Evolutionary conservation across 805 yeast species (phyloP), one percentile per base, ranked within the genome.

Genomic region (Tetrapisispora arboricola): DNA sequence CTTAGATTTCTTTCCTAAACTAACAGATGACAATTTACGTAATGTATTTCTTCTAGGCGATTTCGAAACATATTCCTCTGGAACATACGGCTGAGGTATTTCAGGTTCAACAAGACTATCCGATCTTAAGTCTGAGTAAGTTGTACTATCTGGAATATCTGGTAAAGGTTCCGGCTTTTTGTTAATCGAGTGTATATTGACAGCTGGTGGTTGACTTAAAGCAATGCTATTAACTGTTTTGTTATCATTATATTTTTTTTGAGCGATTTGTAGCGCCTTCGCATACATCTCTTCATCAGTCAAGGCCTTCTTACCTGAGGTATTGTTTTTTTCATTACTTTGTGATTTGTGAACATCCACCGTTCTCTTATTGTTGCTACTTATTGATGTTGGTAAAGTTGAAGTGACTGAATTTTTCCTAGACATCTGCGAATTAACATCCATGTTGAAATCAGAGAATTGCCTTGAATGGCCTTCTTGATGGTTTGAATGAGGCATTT

Each of bases 181-280:
- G 28, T 34, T 33, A n/a, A 21, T 34, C 3, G 39, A 28, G 9
- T 29, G 22, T 15, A 9, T 20, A 8, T 8, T 12, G 5, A 5
- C 31, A n/a, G 17, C 16, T 7, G 22, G 16, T 18, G 28, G 29
- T 15, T 27, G 29, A 28, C 20, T 27, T 15, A 34, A 19, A 5
- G 24, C 24, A 15, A 36, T 16, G 7, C 26, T 39, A 13, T 24
- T 32, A 7, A 35, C 25, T 9, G 18, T 19, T 39, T 46, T 49
- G 1, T 46, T 21, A 32, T 49, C 48, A 24, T 43, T 41, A 24
- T 48, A 50, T 45, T 65, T 74, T 43, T 65, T 66, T 57, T 71
- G 64, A 0, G 86, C 84, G 19, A 73, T 71, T 46, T 71, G 70
- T 50, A 73, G 62, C 0, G 85, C 85, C 45, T 64, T 61, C 8